A percentile compares a stretch with the other conserved stretches of the same genome.
These are phyloP conservation scores for Saposhnikovia divaricata DNA, from an alignment of 129 eudicot species.

Conservation along the genomic window DNA sequence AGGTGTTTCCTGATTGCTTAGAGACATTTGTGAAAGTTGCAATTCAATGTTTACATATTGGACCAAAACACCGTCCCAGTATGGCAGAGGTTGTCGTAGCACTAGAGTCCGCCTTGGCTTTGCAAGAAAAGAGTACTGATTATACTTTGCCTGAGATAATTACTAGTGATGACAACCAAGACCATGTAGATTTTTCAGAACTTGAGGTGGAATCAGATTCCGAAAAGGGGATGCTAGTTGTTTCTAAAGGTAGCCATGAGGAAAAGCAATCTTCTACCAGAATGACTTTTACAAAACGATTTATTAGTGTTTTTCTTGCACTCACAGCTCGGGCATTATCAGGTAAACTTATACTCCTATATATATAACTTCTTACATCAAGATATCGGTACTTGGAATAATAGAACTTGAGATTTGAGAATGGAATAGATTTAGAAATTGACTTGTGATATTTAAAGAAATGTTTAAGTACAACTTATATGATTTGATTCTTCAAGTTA, in stretches of 20 bases:
- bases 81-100: slow-evolving; percentile 32
- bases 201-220: not conserved
- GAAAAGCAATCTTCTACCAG: not conserved
- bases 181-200: not conserved
- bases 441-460: not conserved
- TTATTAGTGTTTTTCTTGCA: not conserved
- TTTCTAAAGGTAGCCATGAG: not conserved
- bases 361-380: too few relatives aligned
- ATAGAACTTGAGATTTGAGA: too few relatives aligned
- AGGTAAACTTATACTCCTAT: not conserved
- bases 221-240: too few relatives aligned
- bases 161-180: not conserved
- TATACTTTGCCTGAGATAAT: not conserved
- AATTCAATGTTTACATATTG: slow-evolving; percentile 12
- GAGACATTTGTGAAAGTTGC: slow-evolving; percentile 16
- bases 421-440: not conserved
- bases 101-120: slow-evolving; percentile 19
- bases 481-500: too few relatives aligned
- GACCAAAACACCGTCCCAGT: slow-evolving; percentile 20
- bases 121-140: slow-evolving; percentile 3
- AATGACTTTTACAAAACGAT: not conserved
- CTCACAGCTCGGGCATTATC: not conserved
- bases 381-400: too few relatives aligned
- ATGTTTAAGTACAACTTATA: not conserved
- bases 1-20: slow-evolving; percentile 4